Base-by-base conservation (phyloP, 2,329 filamentous ascomycete species). In the Plenodomus lindquistii region DNA sequence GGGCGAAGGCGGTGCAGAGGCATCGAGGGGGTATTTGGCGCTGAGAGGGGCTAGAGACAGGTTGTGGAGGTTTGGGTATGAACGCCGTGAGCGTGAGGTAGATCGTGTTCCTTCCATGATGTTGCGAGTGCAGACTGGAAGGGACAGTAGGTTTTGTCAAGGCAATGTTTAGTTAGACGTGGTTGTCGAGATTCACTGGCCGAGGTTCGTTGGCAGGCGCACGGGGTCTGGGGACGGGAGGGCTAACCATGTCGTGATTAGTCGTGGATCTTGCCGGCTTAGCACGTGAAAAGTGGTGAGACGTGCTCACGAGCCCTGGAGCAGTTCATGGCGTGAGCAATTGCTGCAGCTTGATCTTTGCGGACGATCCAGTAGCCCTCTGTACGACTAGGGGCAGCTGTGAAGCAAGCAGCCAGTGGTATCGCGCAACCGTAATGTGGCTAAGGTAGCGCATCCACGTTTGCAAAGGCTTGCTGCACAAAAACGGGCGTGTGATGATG, bases 41-140 rank as follows among this genome's bases (percentile, higher is more conserved):
- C 78, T 81, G 46, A 86, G 75, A 34, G 83, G 83, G 59, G 82
- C 81, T n/a, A 85, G 76, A 37, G 83, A 84, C 52, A 85, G 76
- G 60, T 83, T 78, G 58, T 80, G 73, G 43, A 86, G 76, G 52
- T 83, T 83, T 40, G 81, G 81, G 59, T 82, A 81, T 41, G 82
- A 85, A 47, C 83, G 81, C 40, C 79, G 78, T 21, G 66, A 67
- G 31, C 58, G 50, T 13, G 62, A 62, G 2, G 56, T 53, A 1
- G 67, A 65, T 27, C 54, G 57, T 24, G 64, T 45, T 31, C 55
- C 22, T 18, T 69, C 66, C 57, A 65, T 70, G 17, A 35, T 52
- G 36, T 11, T 48, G 16, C 10, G 22, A 20, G n/a, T 39, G 27
- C 34, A 16, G 21, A 37, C n/a, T 15, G 11, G 27, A 15, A 31